Percentiles rank a stretch among this genome's conserved stretches.
phyloP scores from a whole-genome alignment of 176 grass and related monocot species.

The Oryza coarctata region DNA sequence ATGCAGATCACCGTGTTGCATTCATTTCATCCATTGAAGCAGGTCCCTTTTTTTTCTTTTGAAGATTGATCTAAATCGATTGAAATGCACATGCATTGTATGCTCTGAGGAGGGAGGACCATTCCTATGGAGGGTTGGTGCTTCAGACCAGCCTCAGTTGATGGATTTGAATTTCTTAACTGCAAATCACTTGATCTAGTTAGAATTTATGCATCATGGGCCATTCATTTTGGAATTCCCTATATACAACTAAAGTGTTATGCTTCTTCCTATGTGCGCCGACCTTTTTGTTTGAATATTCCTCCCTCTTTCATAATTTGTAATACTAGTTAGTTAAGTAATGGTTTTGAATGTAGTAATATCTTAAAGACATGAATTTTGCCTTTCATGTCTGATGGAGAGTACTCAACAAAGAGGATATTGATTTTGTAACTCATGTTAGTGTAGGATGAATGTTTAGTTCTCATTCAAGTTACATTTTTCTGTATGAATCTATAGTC shows the following conservation, averaged over 20 bases:
- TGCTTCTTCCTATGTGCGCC: neutral
- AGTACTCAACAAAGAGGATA: neutral
- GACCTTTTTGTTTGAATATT: neutral
- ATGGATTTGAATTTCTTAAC: neutral
- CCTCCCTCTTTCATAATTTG: neutral
- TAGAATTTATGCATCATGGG: neutral
- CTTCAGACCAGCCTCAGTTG: neutral
- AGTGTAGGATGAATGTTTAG: neutral
- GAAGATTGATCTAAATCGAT: neutral
- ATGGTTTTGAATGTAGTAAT: neutral
- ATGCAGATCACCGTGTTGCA: neutral
- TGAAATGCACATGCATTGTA: conserved; percentile 6
- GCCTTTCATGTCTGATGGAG: neutral
- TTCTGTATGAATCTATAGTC: conserved; percentile 6
- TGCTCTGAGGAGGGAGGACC: neutral
- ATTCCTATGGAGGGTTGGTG: neutral
- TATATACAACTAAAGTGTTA: no score
- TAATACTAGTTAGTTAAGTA: neutral
- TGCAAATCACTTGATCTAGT: neutral
- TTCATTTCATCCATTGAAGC: neutral
- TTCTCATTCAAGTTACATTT: neutral
- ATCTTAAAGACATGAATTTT: conserved; percentile 4
- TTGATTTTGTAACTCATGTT: neutral
- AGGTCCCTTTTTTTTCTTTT: neutral
- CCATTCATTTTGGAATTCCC: neutral